A percentile compares a stretch with the other conserved stretches of the same genome.
phyloP scores from a whole-genome alignment of 768 basidiomycete genomes.

The Cyclocybe cylindracea region DNA sequence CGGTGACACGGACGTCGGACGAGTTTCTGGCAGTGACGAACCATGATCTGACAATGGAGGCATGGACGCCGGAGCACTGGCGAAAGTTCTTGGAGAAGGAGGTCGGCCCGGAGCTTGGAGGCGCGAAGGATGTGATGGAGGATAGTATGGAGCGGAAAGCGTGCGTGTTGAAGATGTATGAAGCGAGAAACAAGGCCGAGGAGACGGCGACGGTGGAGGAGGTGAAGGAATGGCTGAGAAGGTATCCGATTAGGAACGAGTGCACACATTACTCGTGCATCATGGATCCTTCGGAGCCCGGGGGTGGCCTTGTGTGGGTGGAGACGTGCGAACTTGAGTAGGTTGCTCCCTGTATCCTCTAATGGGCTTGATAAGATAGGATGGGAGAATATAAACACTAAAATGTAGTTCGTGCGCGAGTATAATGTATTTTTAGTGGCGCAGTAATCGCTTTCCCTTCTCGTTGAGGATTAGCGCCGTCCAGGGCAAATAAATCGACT shows the following conservation, averaged over 20 bases:
- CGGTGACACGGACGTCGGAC: conserved; percentile 17
- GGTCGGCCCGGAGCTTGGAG: conserved; percentile 7
- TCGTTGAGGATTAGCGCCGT: no score
- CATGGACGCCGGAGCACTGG: conserved; percentile 20
- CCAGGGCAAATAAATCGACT: no score
- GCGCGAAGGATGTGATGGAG: conserved; percentile 21
- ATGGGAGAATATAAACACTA: not conserved
- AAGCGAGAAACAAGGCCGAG: conserved; percentile 3
- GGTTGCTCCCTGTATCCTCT: not conserved
- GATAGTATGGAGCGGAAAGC: conserved; percentile 35
- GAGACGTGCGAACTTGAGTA: conserved; percentile 19
- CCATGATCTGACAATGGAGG: conserved; percentile 32
- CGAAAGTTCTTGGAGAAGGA: conserved; percentile 13
- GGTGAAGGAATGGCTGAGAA: conserved; percentile 31
- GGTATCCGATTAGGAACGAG: conserved; percentile 34
- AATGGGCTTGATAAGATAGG: not conserved
- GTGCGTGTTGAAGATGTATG: conserved; percentile 23
- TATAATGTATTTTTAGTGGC: no score
- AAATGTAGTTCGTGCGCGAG: not conserved
- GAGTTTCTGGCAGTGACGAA: conserved; percentile 36
- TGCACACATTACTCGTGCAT: conserved; percentile 38
- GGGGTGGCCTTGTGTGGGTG: conserved; percentile 37
- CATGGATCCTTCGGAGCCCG: conserved; percentile 35
- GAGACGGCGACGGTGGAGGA: conserved; percentile 16
- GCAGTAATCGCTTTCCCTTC: no score